Percentiles rank a stretch among this genome's conserved stretches.
Evolutionary conservation across 2,329 filamentous ascomycete genomes (phyloP).

Genomic region (Alternaria sp.): DNA sequence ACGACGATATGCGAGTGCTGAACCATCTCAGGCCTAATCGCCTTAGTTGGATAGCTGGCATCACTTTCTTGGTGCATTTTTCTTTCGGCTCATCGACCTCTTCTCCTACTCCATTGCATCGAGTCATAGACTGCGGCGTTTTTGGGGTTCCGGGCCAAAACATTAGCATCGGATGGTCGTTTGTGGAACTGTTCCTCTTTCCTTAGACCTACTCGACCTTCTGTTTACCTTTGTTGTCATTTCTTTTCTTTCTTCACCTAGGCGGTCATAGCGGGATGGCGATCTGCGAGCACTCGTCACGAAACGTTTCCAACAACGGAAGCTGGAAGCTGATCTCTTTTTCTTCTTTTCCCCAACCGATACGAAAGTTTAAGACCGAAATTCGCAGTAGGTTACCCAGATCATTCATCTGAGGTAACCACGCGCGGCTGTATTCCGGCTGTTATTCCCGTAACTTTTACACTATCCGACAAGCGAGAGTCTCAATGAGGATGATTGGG

Average conservation of each 20-base stretch:
- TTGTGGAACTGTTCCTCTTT: constrained; percentile 15
- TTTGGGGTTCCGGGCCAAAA: constrained; percentile 23
- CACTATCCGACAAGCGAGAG: not conserved
- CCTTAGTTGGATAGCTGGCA: constrained; percentile 29
- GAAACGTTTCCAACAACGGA: not conserved
- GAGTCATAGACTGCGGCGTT: constrained; percentile 34
- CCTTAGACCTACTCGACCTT: not conserved
- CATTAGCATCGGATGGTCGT: constrained; percentile 33
- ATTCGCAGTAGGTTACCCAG: not conserved
- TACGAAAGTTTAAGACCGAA: not conserved
- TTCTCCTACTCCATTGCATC: constrained; percentile 27
- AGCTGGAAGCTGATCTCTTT: not conserved
- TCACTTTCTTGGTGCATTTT: constrained; percentile 29
- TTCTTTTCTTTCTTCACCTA: constrained; percentile 9
- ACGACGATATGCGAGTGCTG: constrained; percentile 23
- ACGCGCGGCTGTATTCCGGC: not conserved
- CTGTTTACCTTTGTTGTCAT: not conserved
- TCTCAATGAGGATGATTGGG: not conserved
- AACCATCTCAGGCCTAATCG: constrained; percentile 24
- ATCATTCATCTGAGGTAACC: not conserved
- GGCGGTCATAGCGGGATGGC: constrained; percentile 1
- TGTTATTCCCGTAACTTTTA: not conserved
- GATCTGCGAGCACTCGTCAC: not conserved
- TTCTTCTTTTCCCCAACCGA: not conserved
- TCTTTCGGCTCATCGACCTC: constrained; percentile 7